Conservation (phyloP, 208 protist genomes). For the Trichomonas gallinae region DNA sequence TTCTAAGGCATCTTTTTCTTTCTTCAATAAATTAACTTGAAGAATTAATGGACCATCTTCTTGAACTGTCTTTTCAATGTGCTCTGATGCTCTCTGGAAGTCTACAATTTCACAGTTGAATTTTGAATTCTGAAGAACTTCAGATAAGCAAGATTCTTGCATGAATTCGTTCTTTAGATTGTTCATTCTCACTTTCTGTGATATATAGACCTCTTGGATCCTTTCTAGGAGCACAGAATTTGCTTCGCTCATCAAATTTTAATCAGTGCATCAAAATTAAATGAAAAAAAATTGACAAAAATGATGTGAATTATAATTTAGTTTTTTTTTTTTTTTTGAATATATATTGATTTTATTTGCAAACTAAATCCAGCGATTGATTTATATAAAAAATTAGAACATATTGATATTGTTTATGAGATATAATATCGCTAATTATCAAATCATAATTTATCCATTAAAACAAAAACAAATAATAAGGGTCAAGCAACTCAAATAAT, state of each 20-base stretch:
- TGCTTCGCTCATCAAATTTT: neutral
- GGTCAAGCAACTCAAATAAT: too few species aligned
- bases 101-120: neutral
- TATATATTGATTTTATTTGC: too few species aligned
- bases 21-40: neutral
- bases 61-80: neutral
- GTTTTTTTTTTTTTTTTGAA: too few species aligned
- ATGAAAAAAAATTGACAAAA: too few species aligned
- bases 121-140: neutral
- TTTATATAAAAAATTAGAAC: too few species aligned
- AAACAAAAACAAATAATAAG: too few species aligned
- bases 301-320: too few species aligned
- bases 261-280: too few species aligned
- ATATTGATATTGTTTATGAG: too few species aligned
- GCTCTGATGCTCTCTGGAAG: neutral
- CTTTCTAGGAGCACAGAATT: neutral
- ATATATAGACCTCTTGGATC: neutral
- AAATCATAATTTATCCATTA: too few species aligned
- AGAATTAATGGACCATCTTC: neutral
- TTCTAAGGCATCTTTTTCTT: neutral
- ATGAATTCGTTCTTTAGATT: neutral
- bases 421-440: too few species aligned
- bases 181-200: neutral
- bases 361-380: too few species aligned
- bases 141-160: neutral